phyloP scores from a whole-genome alignment of 2,329 filamentous ascomycete species.

The Aspergillus sp. region DNA sequence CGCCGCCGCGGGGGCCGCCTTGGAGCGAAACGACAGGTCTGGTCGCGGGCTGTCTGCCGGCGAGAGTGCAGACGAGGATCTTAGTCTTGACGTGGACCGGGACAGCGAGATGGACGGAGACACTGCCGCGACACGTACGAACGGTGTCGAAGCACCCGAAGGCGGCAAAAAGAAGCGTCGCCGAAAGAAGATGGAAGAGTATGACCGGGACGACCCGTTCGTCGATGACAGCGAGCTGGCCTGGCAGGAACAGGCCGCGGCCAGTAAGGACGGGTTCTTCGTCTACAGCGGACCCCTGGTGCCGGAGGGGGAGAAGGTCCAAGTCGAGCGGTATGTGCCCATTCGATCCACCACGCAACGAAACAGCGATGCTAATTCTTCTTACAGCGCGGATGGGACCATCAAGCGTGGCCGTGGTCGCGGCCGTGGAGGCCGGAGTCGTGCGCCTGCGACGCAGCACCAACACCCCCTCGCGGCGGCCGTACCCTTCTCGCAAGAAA shows the following conservation, averaged over 20 bases:
- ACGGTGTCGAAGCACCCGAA: constrained; percentile 52
- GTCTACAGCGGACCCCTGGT: constrained; percentile 93
- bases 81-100: constrained; percentile 85
- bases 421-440: constrained; percentile 52
- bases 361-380: constrained; percentile 15
- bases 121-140: constrained; percentile 51
- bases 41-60: constrained; percentile 66
- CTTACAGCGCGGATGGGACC: constrained; percentile 65
- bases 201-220: constrained; percentile 66
- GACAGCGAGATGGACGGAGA: constrained; percentile 55
- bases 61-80: constrained; percentile 73
- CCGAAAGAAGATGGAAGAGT: constrained; percentile 67
- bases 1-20: constrained; percentile 78
- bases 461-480: constrained; percentile 74
- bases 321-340: constrained; percentile 57
- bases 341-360: not conserved
- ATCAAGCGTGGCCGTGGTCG: constrained; percentile 62
- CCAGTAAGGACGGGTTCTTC: constrained; percentile 94
- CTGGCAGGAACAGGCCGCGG: constrained; percentile 93
- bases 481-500: constrained; percentile 84
- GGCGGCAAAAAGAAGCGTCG: constrained; percentile 69
- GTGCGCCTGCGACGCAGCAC: constrained; percentile 62
- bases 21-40: constrained; percentile 71
- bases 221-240: constrained; percentile 89
- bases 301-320: constrained; percentile 76